These are phyloP conservation scores for Tuctoria greenei DNA, from an alignment of 176 grass and related monocot genomes.

Conservation along the genomic window DNA sequence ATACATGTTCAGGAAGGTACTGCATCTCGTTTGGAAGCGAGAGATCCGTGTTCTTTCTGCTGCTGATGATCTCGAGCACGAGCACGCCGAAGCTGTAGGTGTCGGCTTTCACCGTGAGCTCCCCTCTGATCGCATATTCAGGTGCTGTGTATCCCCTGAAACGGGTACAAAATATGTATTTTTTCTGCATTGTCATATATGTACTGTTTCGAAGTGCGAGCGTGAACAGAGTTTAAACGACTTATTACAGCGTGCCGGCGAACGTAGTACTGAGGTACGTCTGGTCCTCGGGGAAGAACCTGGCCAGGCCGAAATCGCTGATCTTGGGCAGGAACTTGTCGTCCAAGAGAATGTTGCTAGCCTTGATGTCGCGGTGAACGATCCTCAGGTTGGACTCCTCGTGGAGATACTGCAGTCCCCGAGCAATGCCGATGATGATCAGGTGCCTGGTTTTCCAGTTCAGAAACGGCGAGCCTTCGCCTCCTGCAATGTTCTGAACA, in stretches of 20 bases:
- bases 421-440: constrained; percentile 53
- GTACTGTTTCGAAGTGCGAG: background rate
- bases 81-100: constrained; percentile 77
- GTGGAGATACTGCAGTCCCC: constrained; percentile 64
- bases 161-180: background rate
- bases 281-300: constrained; percentile 73
- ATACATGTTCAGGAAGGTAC: constrained; percentile 52
- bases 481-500: constrained; percentile 25
- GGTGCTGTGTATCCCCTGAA: constrained; percentile 67
- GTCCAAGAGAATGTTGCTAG: constrained; percentile 71
- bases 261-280: constrained; percentile 60
- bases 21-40: constrained; percentile 50
- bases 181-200: background rate
- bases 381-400: constrained; percentile 76
- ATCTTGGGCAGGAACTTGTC: constrained; percentile 77
- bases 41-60: constrained; percentile 59
- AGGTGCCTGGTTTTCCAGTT: constrained; percentile 56
- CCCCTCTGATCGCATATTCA: constrained; percentile 68
- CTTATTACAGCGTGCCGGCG: constrained; percentile 68
- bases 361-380: constrained; percentile 75
- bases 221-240: background rate
- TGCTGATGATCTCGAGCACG: constrained; percentile 64
- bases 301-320: constrained; percentile 67
- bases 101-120: constrained; percentile 69
- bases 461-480: constrained; percentile 29